Percentiles rank a stretch among this genome's conserved stretches.
These are phyloP conservation scores for Urochloa ruziziensis DNA, from an alignment of 176 grass and related monocot species.

Conservation along the genomic window DNA sequence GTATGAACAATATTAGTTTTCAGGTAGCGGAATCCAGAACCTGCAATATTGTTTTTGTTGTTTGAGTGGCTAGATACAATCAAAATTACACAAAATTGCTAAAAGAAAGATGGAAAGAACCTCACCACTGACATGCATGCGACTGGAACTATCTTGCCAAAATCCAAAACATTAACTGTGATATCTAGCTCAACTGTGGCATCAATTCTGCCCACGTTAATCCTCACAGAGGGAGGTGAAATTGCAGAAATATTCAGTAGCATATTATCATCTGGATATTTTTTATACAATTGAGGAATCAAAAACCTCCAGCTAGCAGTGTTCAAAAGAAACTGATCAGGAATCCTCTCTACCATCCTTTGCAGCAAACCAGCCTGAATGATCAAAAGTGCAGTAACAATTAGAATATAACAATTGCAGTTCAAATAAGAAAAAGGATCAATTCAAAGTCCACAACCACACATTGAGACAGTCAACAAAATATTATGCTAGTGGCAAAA, in stretches of 20 bases:
- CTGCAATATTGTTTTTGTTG: conserved; percentile 1
- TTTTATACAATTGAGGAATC: conserved; percentile 70
- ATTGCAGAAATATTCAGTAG: conserved; percentile 79
- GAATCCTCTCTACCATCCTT: conserved; percentile 72
- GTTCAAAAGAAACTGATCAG: conserved; percentile 80
- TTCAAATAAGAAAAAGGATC: not conserved
- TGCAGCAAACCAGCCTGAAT: conserved; percentile 78
- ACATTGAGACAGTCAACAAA: not conserved
- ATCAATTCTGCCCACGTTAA: conserved; percentile 62
- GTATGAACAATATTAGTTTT: not conserved
- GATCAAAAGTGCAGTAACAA: conserved; percentile 2
- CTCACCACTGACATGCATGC: conserved; percentile 82
- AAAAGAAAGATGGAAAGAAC: not conserved
- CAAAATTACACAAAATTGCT: not conserved
- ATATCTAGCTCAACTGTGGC: conserved; percentile 70
- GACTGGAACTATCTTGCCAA: conserved; percentile 58
- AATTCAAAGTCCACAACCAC: not conserved
- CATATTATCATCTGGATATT: conserved; percentile 79
- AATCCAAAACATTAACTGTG: conserved; percentile 64
- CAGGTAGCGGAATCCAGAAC: not conserved
- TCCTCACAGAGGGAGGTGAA: conserved; percentile 62
- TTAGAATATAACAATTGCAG: not conserved
- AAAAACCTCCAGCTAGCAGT: conserved; percentile 86
- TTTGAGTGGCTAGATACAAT: conserved; percentile 5
- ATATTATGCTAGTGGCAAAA: not conserved